Percentiles rank a stretch among this genome's conserved stretches.
These are phyloP conservation scores for Jaapia argillacea DNA, from an alignment of 768 basidiomycete species.

Conservation along the genomic window DNA sequence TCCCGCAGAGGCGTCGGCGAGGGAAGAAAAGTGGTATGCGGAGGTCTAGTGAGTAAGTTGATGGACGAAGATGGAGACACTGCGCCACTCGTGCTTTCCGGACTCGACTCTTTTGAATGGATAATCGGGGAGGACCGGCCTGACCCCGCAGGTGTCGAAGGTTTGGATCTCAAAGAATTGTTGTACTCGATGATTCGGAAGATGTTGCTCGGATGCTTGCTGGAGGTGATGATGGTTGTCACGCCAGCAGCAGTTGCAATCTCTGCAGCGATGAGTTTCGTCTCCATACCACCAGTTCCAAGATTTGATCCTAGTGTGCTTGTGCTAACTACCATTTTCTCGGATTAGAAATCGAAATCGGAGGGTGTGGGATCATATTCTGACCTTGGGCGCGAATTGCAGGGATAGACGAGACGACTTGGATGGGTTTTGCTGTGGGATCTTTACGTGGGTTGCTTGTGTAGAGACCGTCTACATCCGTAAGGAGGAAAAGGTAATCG, in stretches of 20 bases:
- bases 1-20: constrained; percentile 66
- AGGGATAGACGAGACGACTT: constrained; percentile 75
- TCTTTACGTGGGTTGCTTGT: constrained; percentile 93
- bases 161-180: constrained; percentile 27
- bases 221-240: constrained; percentile 82
- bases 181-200: constrained; percentile 78
- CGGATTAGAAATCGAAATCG: not conserved
- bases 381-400: constrained; percentile 74
- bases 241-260: constrained; percentile 95
- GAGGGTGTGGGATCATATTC: too few relatives aligned
- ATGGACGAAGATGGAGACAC: constrained; percentile 5
- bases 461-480: constrained; percentile 94
- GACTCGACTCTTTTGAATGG: constrained; percentile 5
- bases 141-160: constrained; percentile 27
- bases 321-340: constrained; percentile 62
- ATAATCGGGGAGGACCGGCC: constrained; percentile 10
- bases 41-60: constrained; percentile 37
- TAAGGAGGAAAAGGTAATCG: constrained; percentile 92
- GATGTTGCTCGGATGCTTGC: constrained; percentile 66
- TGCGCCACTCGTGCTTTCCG: constrained; percentile 2
- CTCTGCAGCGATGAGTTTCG: constrained; percentile 96
- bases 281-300: constrained; percentile 99
- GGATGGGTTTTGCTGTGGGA: constrained; percentile 68
- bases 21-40: constrained; percentile 84
- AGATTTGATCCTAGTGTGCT: constrained; percentile 86